phyloP scores from a whole-genome alignment of 2,329 filamentous ascomycete species.

The Monosporascus sp. region DNA sequence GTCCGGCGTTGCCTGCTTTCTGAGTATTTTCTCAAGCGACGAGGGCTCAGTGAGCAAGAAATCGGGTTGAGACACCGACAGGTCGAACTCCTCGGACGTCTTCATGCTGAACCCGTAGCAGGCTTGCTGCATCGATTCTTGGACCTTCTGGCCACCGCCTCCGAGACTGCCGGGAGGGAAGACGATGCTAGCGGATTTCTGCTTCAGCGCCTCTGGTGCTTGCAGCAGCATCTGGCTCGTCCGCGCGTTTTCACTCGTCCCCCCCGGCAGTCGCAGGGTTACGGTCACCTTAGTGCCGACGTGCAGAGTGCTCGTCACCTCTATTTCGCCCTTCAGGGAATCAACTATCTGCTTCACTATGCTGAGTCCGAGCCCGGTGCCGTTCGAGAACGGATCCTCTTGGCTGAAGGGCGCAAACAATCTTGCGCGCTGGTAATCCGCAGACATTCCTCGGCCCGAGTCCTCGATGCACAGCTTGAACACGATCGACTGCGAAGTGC shows the following conservation, averaged over 20 bases:
- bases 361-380: constrained; percentile 55
- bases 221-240: neutral
- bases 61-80: neutral
- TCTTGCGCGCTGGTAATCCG: constrained; percentile 50
- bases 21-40: neutral
- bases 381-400: constrained; percentile 51
- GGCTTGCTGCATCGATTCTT: neutral
- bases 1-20: neutral
- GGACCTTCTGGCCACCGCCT: neutral
- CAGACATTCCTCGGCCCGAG: constrained; percentile 56
- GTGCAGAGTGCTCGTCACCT: constrained; percentile 46
- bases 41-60: neutral
- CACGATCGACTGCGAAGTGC: constrained; percentile 13
- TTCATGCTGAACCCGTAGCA: neutral
- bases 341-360: constrained; percentile 54
- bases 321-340: constrained; percentile 50
- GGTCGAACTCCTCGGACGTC: neutral
- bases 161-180: neutral
- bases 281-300: constrained; percentile 49
- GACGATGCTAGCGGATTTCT: constrained; percentile 10
- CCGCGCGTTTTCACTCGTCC: neutral
- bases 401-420: constrained; percentile 57
- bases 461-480: constrained; percentile 45
- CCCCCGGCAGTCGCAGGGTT: constrained; percentile 25
- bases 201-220: constrained; percentile 1